These are phyloP conservation scores for Thraustotheca clavata DNA, from an alignment of 352 stramenopile species.

Conservation along the genomic window DNA sequence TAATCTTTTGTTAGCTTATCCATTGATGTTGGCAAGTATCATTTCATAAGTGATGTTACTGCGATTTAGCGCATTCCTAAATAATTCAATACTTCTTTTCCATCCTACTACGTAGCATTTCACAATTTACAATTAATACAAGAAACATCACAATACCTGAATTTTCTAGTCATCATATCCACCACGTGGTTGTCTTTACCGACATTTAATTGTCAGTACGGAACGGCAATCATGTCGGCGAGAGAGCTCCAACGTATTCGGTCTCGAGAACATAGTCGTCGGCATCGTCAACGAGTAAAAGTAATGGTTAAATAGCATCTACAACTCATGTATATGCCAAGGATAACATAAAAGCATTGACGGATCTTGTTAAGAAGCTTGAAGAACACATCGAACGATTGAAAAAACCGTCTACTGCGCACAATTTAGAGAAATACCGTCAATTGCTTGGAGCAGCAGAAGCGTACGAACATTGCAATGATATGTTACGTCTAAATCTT, in stretches of 20 bases:
- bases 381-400: background rate
- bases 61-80: no score
- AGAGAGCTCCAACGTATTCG: conserved; percentile 1
- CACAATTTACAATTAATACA: no score
- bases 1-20: no score
- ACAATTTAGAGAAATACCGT: background rate
- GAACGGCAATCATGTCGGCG: background rate
- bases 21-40: no score
- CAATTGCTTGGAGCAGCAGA: background rate
- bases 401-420: background rate
- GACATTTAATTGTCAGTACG: background rate
- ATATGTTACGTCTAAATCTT: background rate
- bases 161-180: no score
- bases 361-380: background rate
- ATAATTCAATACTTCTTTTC: no score
- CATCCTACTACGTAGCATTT: no score
- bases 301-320: background rate
- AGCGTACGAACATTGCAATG: background rate
- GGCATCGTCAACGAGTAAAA: background rate
- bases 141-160: no score
- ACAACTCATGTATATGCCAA: background rate
- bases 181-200: no score
- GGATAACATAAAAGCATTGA: background rate
- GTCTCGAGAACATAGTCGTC: conserved; percentile 8
- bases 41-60: no score